Base-by-base conservation (phyloP, 768 basidiomycete genomes). In the Podaxis pistillaris region DNA sequence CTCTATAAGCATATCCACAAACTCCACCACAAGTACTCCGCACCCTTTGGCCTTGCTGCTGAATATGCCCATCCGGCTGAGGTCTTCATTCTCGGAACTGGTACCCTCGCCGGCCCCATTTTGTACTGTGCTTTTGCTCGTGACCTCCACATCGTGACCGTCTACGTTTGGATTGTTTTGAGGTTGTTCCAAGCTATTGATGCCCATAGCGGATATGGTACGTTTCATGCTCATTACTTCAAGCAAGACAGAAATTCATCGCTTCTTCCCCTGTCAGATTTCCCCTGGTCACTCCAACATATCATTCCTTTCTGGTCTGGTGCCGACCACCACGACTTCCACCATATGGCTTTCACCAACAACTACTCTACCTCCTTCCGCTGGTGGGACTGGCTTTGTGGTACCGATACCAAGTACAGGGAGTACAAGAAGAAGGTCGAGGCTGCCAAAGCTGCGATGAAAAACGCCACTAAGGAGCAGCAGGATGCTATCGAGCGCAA, bases 21-120 rank as follows among this genome's bases (percentile, higher is more conserved):
- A 77, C 82, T 98, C 38, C 97, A 99, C 74, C 97, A 98, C 85
- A 93, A 94, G 71, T 97, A 94, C 76, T 90, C 90, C 8, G 96
- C 96, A 17, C 97, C 97, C 0, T 97, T 98, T 71, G 97, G 97
- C 64, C 86, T 99, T 33, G 96, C 93, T 1, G 96, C 97, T 2
- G 96, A 99, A 75, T 98, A 98, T 72, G 96, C 97, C 0, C 97
- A 99, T 75, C 97, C 97, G 0, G 87, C 94, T 11, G 97, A 99
- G 75, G 92, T 96, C 58, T 86, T 97, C 73, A 94, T 98, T 68
- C 89, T 98, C 58, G 96, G 95, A 26, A 85, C 87, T 17, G 97
- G 96, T 37, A 97, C 96, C 2, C 87, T 99, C 66, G 81, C 82
- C 36, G 94, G 94, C 2, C 96, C 96, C 2, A 76, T 98, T 47